Percentiles rank a stretch among this genome's conserved stretches.
Evolutionary conservation across 345 rosid species (phyloP).

Genomic region (Trapa incisa): DNA sequence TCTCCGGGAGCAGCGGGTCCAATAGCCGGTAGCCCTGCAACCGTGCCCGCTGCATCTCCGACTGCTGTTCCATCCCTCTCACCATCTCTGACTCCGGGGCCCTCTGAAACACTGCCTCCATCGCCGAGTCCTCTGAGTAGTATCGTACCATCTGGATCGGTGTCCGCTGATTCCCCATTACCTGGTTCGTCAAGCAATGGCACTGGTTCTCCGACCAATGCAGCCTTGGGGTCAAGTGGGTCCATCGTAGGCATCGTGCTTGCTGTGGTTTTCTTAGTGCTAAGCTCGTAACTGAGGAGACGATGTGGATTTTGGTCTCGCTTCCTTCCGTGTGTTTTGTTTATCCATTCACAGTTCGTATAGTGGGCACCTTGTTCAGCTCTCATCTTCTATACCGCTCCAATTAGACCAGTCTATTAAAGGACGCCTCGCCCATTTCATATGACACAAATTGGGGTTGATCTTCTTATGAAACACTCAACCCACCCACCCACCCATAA

Average conservation of each 20-base stretch:
- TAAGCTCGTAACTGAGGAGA: not conserved
- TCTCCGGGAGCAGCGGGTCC: constrained; percentile 9
- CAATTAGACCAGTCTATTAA: no score
- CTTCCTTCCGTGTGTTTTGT: no score
- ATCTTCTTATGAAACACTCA: no score
- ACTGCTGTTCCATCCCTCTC: no score
- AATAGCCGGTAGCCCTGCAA: constrained; percentile 1
- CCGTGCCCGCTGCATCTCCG: no score
- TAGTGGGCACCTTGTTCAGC: no score
- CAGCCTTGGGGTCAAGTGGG: not conserved
- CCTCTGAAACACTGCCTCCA: constrained; percentile 6
- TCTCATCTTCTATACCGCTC: no score
- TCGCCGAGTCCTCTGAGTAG: constrained; percentile 8
- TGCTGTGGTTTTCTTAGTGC: not conserved
- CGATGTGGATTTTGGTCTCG: no score
- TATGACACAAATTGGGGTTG: no score
- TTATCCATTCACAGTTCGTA: no score
- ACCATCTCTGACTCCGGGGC: not conserved
- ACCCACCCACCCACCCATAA: no score
- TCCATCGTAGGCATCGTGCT: not conserved
- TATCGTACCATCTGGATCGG: not conserved
- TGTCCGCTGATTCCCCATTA: not conserved
- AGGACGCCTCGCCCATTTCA: no score
- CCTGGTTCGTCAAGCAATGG: not conserved
- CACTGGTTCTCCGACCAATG: not conserved